These are phyloP conservation scores for Protomyces macrosporus DNA, from an alignment of 1,139 yeast genomes.

Conservation along the genomic window DNA sequence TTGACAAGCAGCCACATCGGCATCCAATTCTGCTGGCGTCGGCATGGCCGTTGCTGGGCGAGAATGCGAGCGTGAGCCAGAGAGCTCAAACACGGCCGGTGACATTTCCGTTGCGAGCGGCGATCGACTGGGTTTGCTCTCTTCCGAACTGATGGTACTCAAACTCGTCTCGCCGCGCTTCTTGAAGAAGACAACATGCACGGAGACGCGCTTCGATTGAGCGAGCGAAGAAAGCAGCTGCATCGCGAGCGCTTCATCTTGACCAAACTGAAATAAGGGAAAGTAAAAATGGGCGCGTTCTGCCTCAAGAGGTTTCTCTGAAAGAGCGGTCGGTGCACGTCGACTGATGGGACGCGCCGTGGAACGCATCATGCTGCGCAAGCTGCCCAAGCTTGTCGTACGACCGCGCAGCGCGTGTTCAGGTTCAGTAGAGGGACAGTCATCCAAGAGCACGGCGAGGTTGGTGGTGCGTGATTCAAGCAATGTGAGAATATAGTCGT, in stretches of 20 bases:
- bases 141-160: not conserved
- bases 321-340: not conserved
- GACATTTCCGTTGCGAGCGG: not conserved
- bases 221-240: conserved; percentile 18
- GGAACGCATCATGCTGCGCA: conserved; percentile 2
- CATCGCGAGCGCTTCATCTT: conserved; percentile 26
- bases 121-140: not conserved
- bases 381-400: conserved; percentile 18
- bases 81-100: not conserved
- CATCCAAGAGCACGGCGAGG: conserved; percentile 21
- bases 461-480: conserved; percentile 8
- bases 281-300: conserved; percentile 26
- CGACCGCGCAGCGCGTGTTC: conserved; percentile 10
- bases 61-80: not conserved
- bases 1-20: conserved; percentile 3
- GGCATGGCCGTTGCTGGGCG: not conserved
- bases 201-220: conserved; percentile 21
- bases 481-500: conserved; percentile 7
- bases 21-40: not conserved
- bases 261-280: conserved; percentile 27
- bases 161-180: not conserved
- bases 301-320: not conserved
- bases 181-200: conserved; percentile 22
- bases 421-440: not conserved
- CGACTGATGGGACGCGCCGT: not conserved